phyloP scores from a whole-genome alignment of 805 yeast species.

The Nakazawaea sp. region DNA sequence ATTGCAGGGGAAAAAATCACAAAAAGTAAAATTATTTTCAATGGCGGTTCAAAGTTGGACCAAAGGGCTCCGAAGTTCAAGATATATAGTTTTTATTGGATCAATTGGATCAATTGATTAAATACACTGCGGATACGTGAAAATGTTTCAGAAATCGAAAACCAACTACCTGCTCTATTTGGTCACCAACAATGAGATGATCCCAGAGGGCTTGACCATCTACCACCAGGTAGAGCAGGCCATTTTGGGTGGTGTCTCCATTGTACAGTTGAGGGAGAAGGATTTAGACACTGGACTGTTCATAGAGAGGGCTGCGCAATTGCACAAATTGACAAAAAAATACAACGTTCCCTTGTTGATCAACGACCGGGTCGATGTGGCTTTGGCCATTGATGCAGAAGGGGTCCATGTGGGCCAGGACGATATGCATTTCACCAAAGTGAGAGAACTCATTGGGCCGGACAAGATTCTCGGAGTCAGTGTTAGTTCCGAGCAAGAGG shows the following conservation, averaged over 20 bases:
- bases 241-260: constrained; percentile 65
- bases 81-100: too few relatives aligned
- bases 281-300: constrained; percentile 60
- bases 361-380: constrained; percentile 84
- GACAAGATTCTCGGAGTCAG: constrained; percentile 77
- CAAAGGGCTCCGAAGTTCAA: too few relatives aligned
- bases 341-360: constrained; percentile 71
- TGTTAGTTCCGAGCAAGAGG: constrained; percentile 54
- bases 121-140: too few relatives aligned
- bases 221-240: constrained; percentile 58
- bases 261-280: constrained; percentile 83
- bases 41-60: too few relatives aligned
- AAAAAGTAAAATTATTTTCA: too few relatives aligned
- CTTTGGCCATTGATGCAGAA: constrained; percentile 82
- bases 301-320: constrained; percentile 48
- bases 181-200: constrained; percentile 74
- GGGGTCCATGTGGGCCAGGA: constrained; percentile 93
- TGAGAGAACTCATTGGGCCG: constrained; percentile 61
- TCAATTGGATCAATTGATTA: too few relatives aligned
- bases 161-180: constrained; percentile 60
- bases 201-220: constrained; percentile 54
- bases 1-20: too few relatives aligned
- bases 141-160: constrained; percentile 2
- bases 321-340: constrained; percentile 54
- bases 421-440: constrained; percentile 63